Conservation (phyloP, 257 asterid genomes). For the Plantago major region DNA sequence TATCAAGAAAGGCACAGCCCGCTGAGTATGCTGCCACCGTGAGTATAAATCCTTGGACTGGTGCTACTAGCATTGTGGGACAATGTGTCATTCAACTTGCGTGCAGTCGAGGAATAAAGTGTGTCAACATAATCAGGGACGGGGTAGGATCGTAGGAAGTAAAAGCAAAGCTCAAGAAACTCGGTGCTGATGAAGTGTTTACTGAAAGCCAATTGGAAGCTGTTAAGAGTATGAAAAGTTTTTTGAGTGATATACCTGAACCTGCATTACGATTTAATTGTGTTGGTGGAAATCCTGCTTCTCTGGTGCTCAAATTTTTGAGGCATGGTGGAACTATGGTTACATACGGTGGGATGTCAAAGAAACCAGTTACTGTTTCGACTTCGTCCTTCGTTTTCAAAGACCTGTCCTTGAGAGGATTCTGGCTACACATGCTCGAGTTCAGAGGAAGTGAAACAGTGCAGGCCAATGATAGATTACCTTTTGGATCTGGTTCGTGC, state of each 20-base stretch:
- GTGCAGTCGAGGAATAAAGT: slow-evolving; percentile 62
- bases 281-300: slow-evolving; percentile 94
- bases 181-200: slow-evolving; percentile 85
- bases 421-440: slow-evolving; percentile 90
- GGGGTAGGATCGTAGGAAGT: slow-evolving; percentile 88
- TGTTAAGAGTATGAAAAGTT: slow-evolving; percentile 65
- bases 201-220: slow-evolving; percentile 71
- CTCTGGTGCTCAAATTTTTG: slow-evolving; percentile 75
- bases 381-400: slow-evolving; percentile 86
- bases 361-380: slow-evolving; percentile 77
- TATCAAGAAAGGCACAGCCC: slow-evolving; percentile 64
- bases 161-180: slow-evolving; percentile 66
- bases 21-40: slow-evolving; percentile 86
- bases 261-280: slow-evolving; percentile 88
- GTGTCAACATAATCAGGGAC: slow-evolving; percentile 81
- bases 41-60: slow-evolving; percentile 87
- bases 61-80: slow-evolving; percentile 97
- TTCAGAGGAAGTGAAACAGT: slow-evolving; percentile 60
- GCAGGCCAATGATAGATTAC: slow-evolving; percentile 67
- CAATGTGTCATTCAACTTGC: slow-evolving; percentile 96
- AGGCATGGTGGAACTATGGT: slow-evolving; percentile 97
- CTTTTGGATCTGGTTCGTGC: slow-evolving; percentile 58
- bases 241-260: slow-evolving; percentile 76
- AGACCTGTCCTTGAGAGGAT: slow-evolving; percentile 79
- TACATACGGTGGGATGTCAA: slow-evolving; percentile 98